Percentiles rank a stretch among this genome's conserved stretches.
These are phyloP conservation scores for Phaeomoniella chlamydospora DNA, from an alignment of 2,329 filamentous ascomycete genomes.

Conservation along the genomic window DNA sequence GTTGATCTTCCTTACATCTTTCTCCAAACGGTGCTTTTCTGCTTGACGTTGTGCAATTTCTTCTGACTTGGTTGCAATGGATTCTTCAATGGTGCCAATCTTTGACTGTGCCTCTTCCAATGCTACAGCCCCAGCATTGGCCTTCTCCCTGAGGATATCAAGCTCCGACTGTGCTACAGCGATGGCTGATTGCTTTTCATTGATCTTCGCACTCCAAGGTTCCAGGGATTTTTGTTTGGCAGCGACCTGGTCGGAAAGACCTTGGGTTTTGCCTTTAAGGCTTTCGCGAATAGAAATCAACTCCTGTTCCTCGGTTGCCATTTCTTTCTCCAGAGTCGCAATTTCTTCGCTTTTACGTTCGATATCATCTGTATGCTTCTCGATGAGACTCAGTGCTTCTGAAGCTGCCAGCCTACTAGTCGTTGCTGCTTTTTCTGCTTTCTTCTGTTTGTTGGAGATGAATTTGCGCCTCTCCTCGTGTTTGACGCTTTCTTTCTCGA, in stretches of 20 bases:
- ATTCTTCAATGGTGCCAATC: slow-evolving; percentile 56
- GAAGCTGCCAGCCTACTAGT: slow-evolving; percentile 59
- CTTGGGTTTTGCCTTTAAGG: slow-evolving; percentile 90
- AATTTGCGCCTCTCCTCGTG: slow-evolving; percentile 98
- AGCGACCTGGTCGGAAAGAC: slow-evolving; percentile 82
- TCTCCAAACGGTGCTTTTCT: slow-evolving; percentile 57
- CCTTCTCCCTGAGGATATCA: slow-evolving; percentile 77
- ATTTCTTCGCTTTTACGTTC: slow-evolving; percentile 64
- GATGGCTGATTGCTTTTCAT: slow-evolving; percentile 85
- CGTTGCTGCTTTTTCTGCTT: slow-evolving; percentile 75
- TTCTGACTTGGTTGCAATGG: slow-evolving; percentile 52
- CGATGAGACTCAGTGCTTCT: slow-evolving; percentile 64
- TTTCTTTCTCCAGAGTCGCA: slow-evolving; percentile 56
- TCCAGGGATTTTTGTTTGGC: slow-evolving; percentile 86
- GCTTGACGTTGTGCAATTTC: slow-evolving; percentile 65
- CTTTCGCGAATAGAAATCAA: slow-evolving; percentile 70
- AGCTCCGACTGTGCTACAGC: slow-evolving; percentile 92
- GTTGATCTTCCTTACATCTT: slow-evolving; percentile 58
- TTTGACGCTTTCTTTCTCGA: slow-evolving; percentile 93
- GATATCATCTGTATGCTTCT: slow-evolving; percentile 66
- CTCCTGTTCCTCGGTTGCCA: slow-evolving; percentile 68
- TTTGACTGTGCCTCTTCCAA: slow-evolving; percentile 73
- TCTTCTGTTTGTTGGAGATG: slow-evolving; percentile 77
- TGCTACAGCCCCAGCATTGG: slow-evolving; percentile 72
- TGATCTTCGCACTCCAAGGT: slow-evolving; percentile 95